phyloP scores from a whole-genome alignment of 257 asterid genomes.

The Verbena officinalis region DNA sequence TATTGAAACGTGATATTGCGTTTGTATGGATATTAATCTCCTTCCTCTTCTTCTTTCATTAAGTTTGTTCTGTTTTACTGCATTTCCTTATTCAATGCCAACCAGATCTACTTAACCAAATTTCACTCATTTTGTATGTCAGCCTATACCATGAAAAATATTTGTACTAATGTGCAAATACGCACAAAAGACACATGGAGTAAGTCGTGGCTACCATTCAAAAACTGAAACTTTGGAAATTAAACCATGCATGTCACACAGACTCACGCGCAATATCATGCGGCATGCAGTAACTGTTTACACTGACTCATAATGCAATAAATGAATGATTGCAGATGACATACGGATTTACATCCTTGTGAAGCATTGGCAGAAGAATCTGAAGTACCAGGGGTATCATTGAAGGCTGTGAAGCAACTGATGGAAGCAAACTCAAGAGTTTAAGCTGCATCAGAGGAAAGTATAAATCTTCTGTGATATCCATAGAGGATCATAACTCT shows the following conservation, averaged over 20 bases:
- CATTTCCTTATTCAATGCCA: too few relatives aligned
- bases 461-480: slow-evolving; percentile 14
- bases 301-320: slow-evolving; percentile 20
- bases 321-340: slow-evolving; percentile 37
- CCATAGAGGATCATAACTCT: slow-evolving; percentile 21
- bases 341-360: slow-evolving; percentile 75
- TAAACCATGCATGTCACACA: background rate
- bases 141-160: background rate
- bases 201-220: background rate
- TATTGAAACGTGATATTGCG: background rate
- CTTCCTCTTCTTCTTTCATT: slow-evolving; percentile 8
- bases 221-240: background rate
- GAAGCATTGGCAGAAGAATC: slow-evolving; percentile 93
- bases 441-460: slow-evolving; percentile 66
- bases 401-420: slow-evolving; percentile 87
- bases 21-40: slow-evolving; percentile 16
- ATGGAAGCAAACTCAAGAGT: slow-evolving; percentile 79
- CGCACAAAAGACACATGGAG: background rate
- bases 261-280: slow-evolving; percentile 7
- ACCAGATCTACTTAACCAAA: slow-evolving; percentile 7
- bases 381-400: slow-evolving; percentile 87
- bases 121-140: background rate
- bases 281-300: slow-evolving; percentile 1
- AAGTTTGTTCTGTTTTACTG: background rate
- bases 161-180: background rate